phyloP scores from a whole-genome alignment of 305 asterid species.

The Striga hermonthica region DNA sequence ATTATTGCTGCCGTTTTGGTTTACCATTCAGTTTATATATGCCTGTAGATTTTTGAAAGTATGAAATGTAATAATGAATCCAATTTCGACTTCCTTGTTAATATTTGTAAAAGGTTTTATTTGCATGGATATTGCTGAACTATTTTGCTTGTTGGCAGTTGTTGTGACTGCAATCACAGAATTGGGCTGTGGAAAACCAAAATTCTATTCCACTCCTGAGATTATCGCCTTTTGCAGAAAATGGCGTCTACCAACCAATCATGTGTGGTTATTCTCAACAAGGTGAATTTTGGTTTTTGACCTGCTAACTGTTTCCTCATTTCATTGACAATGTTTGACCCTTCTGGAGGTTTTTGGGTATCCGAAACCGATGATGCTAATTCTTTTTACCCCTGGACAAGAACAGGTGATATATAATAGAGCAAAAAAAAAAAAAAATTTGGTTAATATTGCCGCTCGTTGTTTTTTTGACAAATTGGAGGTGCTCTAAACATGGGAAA shows the following conservation, averaged over 20 bases:
- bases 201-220: conserved; percentile 88
- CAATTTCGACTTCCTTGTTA: not conserved
- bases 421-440: not conserved
- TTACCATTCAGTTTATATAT: conserved; percentile 20
- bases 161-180: conserved; percentile 96
- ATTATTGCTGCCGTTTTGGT: conserved; percentile 6
- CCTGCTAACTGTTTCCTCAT: conserved; percentile 6
- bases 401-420: conserved; percentile 3
- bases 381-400: not conserved
- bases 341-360: conserved; percentile 1
- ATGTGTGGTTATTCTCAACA: conserved; percentile 92
- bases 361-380: not conserved
- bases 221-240: conserved; percentile 81
- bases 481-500: not conserved
- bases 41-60: conserved; percentile 21
- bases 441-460: not conserved
- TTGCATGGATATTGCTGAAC: conserved; percentile 33
- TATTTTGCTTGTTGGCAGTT: conserved; percentile 44
- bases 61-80: conserved; percentile 17
- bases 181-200: conserved; percentile 88
- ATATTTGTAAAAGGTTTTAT: conserved; percentile 14
- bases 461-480: not conserved
- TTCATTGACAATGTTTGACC: not conserved
- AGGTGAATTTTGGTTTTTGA: conserved; percentile 49
- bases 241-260: conserved; percentile 94